Base-by-base conservation (phyloP, 805 yeast species). In the Naumovozyma dairenensis region DNA sequence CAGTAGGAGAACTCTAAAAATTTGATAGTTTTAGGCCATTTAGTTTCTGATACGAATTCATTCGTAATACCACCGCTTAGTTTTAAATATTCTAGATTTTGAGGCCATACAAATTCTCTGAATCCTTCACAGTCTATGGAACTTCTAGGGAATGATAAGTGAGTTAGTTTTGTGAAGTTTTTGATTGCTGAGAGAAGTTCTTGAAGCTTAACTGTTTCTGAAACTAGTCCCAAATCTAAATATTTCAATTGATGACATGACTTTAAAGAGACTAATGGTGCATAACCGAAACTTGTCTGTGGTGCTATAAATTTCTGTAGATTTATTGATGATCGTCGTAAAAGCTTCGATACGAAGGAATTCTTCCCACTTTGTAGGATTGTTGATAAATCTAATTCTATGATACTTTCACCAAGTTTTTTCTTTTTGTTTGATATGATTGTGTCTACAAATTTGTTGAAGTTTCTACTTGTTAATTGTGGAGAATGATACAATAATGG, bases 291-390 rank as follows among this genome's bases (percentile, higher is more conserved):
- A 60, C 93, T 80, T 21, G 96, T 79, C 53, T 89, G 97, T 3
- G 97, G 95, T 0, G 97, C 96, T 6, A 81, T 71, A 47, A 92
- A 86, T 8, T 67, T 62, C 42, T 75, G 71, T 31, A 92, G 61
- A 25, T 66, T 69, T 14, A 67, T 55, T 6, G 86, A 71, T 35
- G 95, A 82, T 26, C 95, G 67, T 48, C 94, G 72, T 35, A 92
- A 62, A 5, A 92, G 54, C 43, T 82, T 79, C 0, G 96, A 84
- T 9, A 89, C 85, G 55, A 68, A 80, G 4, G 96, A 89, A 57
- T 86, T 92, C 54, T 83, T 86, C 9, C 97, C 97, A 24, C 84
- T 70, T 57, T 92, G 97, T 39, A 86, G 75, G 31, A 87, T 84
- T 28, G 72, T 68, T 7, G 94, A 71, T 24, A 92, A 63, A 51